Evolutionary conservation across 495 filamentous ascomycete genomes (phyloP).

Genomic region (Neurospora pannonica): DNA sequence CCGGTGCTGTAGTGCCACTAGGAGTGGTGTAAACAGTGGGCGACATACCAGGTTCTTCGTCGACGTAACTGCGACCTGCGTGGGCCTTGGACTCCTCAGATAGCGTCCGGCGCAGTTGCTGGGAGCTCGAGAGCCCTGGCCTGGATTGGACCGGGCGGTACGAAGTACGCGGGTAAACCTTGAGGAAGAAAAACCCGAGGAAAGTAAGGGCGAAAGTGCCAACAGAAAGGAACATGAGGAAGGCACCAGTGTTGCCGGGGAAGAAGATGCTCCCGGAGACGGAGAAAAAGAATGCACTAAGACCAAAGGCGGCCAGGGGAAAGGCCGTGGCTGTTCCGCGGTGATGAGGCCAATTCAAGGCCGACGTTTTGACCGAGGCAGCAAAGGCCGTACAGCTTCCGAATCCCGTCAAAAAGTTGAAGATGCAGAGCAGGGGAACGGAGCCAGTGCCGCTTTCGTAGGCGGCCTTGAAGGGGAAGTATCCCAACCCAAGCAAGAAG

Average conservation of each 20-base stretch:
- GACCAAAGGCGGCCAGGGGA: constrained; percentile 82
- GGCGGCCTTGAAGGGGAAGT: constrained; percentile 66
- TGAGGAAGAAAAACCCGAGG: constrained; percentile 69
- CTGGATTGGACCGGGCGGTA: constrained; percentile 56
- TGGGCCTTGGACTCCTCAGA: background rate
- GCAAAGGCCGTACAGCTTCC: constrained; percentile 83
- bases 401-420: constrained; percentile 72
- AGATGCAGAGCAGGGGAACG: constrained; percentile 65
- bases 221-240: constrained; percentile 68
- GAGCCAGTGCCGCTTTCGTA: constrained; percentile 55
- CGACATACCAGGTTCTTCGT: constrained; percentile 11
- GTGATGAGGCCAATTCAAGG: constrained; percentile 85
- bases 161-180: constrained; percentile 54
- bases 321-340: constrained; percentile 92
- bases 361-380: constrained; percentile 77
- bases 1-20: background rate
- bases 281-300: constrained; percentile 96
- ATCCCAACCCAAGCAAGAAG: constrained; percentile 61
- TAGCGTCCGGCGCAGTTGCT: constrained; percentile 36
- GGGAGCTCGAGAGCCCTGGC: constrained; percentile 51
- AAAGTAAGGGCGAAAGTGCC: constrained; percentile 73
- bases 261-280: constrained; percentile 66
- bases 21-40: background rate
- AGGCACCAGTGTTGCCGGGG: constrained; percentile 70
- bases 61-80: constrained; percentile 24